A percentile compares a stretch with the other conserved stretches of the same genome.
phyloP scores from a whole-genome alignment of 768 basidiomycete species.

The Pleurotus eryngii region DNA sequence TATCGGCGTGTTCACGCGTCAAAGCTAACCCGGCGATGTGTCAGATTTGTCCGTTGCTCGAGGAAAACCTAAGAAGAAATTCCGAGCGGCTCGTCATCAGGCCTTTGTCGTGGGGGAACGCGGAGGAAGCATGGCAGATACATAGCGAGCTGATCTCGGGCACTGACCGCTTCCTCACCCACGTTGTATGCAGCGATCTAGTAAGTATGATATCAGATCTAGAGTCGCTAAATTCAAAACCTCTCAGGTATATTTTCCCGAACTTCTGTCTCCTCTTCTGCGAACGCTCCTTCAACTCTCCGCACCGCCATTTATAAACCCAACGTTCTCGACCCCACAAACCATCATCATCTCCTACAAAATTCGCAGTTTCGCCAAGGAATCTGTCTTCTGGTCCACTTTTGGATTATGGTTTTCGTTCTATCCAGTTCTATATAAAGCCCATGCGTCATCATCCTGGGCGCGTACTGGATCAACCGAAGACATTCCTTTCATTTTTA shows the following conservation, averaged over 20 bases:
- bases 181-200: conserved; percentile 82
- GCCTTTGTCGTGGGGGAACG: conserved; percentile 72
- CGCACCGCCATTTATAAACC: conserved; percentile 38
- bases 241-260: conserved; percentile 78
- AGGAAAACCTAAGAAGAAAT: conserved; percentile 30
- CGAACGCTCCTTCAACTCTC: conserved; percentile 73
- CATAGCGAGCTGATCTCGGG: conserved; percentile 31
- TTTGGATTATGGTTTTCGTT: conserved; percentile 80
- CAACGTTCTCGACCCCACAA: conserved; percentile 16
- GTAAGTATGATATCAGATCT: conserved; percentile 35
- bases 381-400: conserved; percentile 73
- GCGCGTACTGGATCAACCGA: conserved; percentile 36
- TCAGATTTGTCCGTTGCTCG: conserved; percentile 47
- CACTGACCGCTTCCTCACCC: conserved; percentile 37
- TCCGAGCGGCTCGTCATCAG: conserved; percentile 36
- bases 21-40: neutral
- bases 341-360: conserved; percentile 72
- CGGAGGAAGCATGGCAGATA: conserved; percentile 37
- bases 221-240: neutral
- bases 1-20: neutral
- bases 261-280: conserved; percentile 73
- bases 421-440: conserved; percentile 41
- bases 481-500: conserved; percentile 58
- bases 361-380: conserved; percentile 68
- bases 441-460: conserved; percentile 24